Evolutionary conservation across 306 rosid genomes (phyloP).

Genomic region (Vigna hirtella): DNA sequence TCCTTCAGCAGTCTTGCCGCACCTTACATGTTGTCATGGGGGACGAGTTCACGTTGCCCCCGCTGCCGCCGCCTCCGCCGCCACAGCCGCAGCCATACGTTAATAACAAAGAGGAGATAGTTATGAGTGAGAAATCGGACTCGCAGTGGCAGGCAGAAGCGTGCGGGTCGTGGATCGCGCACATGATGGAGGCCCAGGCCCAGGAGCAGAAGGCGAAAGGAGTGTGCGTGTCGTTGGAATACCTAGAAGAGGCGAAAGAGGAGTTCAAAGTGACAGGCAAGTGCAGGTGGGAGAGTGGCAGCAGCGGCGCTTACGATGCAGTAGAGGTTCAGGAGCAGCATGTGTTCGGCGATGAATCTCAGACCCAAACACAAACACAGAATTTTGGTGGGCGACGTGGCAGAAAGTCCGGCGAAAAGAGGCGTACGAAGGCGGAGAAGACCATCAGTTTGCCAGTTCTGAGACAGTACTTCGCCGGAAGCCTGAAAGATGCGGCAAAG

Average conservation of each 20-base stretch:
- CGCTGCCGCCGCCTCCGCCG: not conserved
- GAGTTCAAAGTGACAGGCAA: conserved; percentile 62
- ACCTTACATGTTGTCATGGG: conserved; percentile 55
- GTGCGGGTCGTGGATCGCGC: conserved; percentile 54
- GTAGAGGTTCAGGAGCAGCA: not conserved
- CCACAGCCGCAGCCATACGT: not conserved
- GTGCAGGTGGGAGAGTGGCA: conserved; percentile 47
- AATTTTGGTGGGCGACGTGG: conserved; percentile 47
- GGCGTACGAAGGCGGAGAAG: conserved; percentile 69
- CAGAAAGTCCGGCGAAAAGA: conserved; percentile 65
- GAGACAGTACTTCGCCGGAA: conserved; percentile 62
- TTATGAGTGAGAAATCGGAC: not conserved
- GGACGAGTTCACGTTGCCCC: conserved; percentile 40
- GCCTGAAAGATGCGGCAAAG: conserved; percentile 54
- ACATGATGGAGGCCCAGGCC: conserved; percentile 64
- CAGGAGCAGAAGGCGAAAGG: conserved; percentile 56
- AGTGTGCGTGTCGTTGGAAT: conserved; percentile 54
- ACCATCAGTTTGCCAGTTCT: conserved; percentile 67
- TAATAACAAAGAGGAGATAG: not conserved
- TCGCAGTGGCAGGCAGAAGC: not conserved
- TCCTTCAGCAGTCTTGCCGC: conserved; percentile 60
- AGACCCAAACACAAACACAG: not conserved
- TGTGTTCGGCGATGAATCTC: conserved; percentile 51
- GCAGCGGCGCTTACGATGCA: not conserved
- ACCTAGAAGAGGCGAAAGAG: conserved; percentile 53